Conservation (phyloP, 2,329 filamentous ascomycete genomes). For the Tolypocladium nubicola region DNA sequence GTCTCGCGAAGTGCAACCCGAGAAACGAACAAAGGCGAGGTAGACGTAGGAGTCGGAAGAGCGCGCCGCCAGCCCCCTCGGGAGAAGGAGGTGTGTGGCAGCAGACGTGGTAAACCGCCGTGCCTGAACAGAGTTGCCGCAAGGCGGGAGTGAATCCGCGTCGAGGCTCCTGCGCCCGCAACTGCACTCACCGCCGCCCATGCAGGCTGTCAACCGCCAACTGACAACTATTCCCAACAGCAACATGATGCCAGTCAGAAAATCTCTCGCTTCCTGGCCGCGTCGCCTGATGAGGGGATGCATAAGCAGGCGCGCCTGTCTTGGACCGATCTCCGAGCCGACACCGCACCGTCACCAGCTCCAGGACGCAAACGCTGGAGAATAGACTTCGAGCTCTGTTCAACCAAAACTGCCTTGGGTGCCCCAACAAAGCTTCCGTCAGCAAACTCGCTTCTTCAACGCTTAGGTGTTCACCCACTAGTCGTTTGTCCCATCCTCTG, state of each 20-base stretch:
- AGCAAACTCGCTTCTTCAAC: background rate
- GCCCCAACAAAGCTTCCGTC: background rate
- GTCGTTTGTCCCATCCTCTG: background rate
- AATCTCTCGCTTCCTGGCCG: no score
- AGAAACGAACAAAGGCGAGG: background rate
- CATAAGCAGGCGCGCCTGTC: background rate
- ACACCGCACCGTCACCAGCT: background rate
- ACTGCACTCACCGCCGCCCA: background rate
- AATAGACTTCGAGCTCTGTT: background rate
- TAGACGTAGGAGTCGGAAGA: background rate
- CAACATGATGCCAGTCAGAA: background rate
- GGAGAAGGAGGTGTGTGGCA: background rate
- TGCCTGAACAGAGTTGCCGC: background rate
- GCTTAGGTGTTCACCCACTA: background rate
- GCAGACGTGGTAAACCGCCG: background rate
- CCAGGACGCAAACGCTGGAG: background rate
- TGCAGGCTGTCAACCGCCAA: no score
- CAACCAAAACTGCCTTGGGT: background rate
- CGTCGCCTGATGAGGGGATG: background rate
- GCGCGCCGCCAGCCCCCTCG: no score
- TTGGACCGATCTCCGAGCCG: background rate
- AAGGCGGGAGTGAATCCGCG: background rate
- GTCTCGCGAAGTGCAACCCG: background rate
- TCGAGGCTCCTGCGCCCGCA: background rate
- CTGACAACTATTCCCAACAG: background rate